Evolutionary conservation across 768 basidiomycete species (phyloP), one percentile per base, ranked within the genome.

Genomic region (Russula lepida): DNA sequence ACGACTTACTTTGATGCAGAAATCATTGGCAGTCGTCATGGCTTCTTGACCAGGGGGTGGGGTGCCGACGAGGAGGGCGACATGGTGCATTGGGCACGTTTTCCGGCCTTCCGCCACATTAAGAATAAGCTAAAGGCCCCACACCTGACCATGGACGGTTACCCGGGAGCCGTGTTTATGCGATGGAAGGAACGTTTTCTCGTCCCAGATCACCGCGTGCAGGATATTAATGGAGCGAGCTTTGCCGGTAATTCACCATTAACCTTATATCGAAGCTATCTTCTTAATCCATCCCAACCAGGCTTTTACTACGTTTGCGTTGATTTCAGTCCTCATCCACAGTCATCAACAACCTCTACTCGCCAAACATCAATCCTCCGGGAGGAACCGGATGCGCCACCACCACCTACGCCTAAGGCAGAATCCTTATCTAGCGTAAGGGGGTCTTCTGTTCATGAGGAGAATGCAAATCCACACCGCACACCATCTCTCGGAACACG

Each of bases 1-100:
- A 97, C 94, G 6, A 98, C 95, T 2, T 97, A 93, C 70, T 98
- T 98, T 73, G 92, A 94, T 69, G 95, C 94, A 51, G 92, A 98
- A 72, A 92, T 98, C 64, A 95, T 98, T 65, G 94, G 94, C 19
- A 84, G 80, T 62, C 84, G 89, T 23, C 85, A 93, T 71, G 95
- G 95, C 11, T 98, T 98, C 72, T 72, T 93, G 68, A 98, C 95
- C 5, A 80, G 84, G 68, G 85, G 88, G 62, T 94, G 89, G 88
- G 93, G 93, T 2, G 94, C 95, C 5, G 87, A 82, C 23, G 92
- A 95, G 71, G 81, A 86, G 63, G 91, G 95, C 68, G 95, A 98
- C 71, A 81, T 95, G 77, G 83, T 91, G 19, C 95, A 98, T 70
- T 98, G 95, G 95, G 81, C 83, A 39, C 84, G 94, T 47, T 98